A percentile compares a stretch with the other conserved stretches of the same genome.
These are phyloP conservation scores for Stephania yunnanensis DNA, from an alignment of 164 flowering plant species.

Conservation along the genomic window DNA sequence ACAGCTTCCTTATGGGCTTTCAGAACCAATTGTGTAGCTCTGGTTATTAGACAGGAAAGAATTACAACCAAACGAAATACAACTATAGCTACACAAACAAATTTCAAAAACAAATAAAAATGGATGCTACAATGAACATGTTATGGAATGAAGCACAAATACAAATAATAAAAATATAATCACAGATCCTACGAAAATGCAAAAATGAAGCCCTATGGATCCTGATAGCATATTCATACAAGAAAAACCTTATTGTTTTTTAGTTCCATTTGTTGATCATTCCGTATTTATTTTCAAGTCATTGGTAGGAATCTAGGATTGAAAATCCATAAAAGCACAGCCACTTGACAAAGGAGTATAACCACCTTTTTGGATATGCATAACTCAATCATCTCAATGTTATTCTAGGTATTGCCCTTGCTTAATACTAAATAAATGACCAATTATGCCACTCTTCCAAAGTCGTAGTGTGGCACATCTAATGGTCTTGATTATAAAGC, in stretches of 20 bases:
- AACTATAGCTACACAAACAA: neutral
- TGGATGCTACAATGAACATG: neutral
- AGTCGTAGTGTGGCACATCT: no score
- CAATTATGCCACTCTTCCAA: no score
- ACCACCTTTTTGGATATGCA: neutral
- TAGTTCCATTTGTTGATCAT: no score
- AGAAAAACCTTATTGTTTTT: neutral
- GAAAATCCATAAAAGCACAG: neutral
- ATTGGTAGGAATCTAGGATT: neutral
- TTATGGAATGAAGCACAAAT: neutral
- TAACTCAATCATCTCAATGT: neutral
- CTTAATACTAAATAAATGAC: no score
- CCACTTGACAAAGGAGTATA: neutral
- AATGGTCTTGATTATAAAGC: no score
- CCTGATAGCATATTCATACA: neutral
- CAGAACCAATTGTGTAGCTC: slow-evolving; percentile 88
- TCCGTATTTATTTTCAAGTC: no score
- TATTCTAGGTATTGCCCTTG: no score
- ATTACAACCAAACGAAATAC: neutral
- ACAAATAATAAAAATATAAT: neutral
- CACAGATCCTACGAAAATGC: neutral
- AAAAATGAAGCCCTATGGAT: neutral
- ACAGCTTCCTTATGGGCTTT: slow-evolving; percentile 96
- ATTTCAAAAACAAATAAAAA: neutral
- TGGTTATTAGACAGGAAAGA: slow-evolving; percentile 16